Evolutionary conservation across 2,329 filamentous ascomycete species (phyloP).

Genomic region (Ampelomyces quisqualis): DNA sequence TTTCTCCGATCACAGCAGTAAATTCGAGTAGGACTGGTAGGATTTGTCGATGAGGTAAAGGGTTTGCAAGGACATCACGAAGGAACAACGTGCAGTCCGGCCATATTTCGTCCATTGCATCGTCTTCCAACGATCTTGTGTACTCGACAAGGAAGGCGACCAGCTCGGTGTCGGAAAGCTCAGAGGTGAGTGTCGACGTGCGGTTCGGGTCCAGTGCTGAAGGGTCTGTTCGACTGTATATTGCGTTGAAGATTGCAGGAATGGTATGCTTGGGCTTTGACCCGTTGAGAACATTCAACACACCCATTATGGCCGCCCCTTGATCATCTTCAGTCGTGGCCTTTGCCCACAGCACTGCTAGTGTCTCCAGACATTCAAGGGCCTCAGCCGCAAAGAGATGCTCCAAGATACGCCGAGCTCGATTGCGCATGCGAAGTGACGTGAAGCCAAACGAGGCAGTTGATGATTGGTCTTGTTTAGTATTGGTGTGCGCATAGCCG

Average conservation of each 20-base stretch:
- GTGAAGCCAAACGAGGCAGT: slow-evolving; percentile 86
- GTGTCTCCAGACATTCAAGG: slow-evolving; percentile 87
- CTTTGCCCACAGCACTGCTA: slow-evolving; percentile 79
- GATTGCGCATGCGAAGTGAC: slow-evolving; percentile 85
- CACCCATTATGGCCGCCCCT: slow-evolving; percentile 70
- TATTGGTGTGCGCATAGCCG: slow-evolving; percentile 60
- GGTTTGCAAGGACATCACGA: slow-evolving; percentile 85
- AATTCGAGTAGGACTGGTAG: slow-evolving; percentile 85
- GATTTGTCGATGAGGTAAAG: slow-evolving; percentile 90
- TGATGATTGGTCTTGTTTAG: slow-evolving; percentile 64
- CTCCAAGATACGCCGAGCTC: slow-evolving; percentile 82
- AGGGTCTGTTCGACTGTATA: slow-evolving; percentile 92
- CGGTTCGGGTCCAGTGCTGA: slow-evolving; percentile 72
- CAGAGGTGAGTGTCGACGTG: slow-evolving; percentile 85
- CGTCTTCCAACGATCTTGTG: slow-evolving; percentile 84
- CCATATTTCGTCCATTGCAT: slow-evolving; percentile 99
- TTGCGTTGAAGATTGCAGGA: slow-evolving; percentile 90
- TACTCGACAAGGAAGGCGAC: slow-evolving; percentile 90
- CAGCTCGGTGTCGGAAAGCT: slow-evolving; percentile 78
- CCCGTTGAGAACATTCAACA: slow-evolving; percentile 87
- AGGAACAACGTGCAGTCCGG: slow-evolving; percentile 88
- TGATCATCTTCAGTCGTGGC: slow-evolving; percentile 53
- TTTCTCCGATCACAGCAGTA: slow-evolving; percentile 83
- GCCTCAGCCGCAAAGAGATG: slow-evolving; percentile 91
- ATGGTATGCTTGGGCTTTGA: slow-evolving; percentile 89